Base-by-base conservation (phyloP, 140 eudicot species). In the Oenanthe javanica region DNA sequence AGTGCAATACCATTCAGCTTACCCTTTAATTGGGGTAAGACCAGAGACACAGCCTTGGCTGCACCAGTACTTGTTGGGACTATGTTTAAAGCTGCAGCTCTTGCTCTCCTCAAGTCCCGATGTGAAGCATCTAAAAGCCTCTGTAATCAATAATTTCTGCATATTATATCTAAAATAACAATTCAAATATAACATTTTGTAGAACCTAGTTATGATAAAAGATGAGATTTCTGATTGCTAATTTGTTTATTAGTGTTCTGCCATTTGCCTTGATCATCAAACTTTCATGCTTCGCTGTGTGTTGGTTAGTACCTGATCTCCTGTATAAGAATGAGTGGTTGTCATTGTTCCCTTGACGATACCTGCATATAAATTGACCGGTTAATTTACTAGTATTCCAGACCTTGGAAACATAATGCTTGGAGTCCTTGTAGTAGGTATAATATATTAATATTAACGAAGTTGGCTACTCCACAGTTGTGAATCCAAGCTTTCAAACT, bases 291-390 rank as follows among this genome's bases (percentile, higher is more conserved):
- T 47, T 27, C 12, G 40, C 15, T 23, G 27, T 16, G 38, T 19
- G 77, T 74, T 16, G 55, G 74, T 69, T 69, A 46, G 27, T 77
- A 85, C 98, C 96, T 93, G 98, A 83, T 94, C 98, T 77, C 98
- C 98, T 4, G 98, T 94, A 93, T 94, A 94, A 36, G 98, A 94
- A 90, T 94, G 98, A 72, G 98, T 94, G 52, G 98, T 94, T n/a
- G 98, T 94, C 98, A 94, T 94, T 40, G 98, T 94, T 81, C 98
- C 98, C 92, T 94, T 94, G 59, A 92, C 93, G 45, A 94, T 90
- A 49, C 88, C 98, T 94, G 85, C 76, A 82, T 72, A 83, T 31
- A 38, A 21, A 76, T 12, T 16, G 31, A 48, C 15, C 21, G 15
- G 64, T 27, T 27, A 25, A 49, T 0, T n/a, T 46, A 9, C 21